These are phyloP conservation scores for Gigaspora rosea DNA, from an alignment of 192 early-diverging fungal species.

Conservation along the genomic window DNA sequence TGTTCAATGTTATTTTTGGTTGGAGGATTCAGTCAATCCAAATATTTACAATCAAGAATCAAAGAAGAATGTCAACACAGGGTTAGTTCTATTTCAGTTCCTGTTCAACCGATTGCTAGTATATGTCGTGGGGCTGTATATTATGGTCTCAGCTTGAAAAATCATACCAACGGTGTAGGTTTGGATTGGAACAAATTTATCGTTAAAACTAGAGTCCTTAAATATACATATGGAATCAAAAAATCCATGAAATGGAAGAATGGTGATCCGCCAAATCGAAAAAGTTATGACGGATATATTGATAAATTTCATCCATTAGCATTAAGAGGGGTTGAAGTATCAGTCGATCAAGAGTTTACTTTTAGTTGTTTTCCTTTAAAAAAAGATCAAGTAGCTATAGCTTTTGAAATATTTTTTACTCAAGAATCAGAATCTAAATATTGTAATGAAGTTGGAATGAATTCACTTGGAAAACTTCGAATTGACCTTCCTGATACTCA, in stretches of 20 bases:
- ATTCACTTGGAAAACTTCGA: slow-evolving; percentile 9
- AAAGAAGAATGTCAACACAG: slow-evolving; percentile 46
- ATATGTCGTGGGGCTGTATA: slow-evolving; percentile 53
- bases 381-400: background rate
- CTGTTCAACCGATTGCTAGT: slow-evolving; percentile 45
- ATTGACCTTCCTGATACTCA: background rate
- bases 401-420: slow-evolving; percentile 6
- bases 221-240: background rate
- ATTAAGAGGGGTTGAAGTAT: background rate
- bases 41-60: slow-evolving; percentile 53
- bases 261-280: too few relatives aligned
- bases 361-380: background rate
- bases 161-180: too few relatives aligned
- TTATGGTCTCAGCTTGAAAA: background rate
- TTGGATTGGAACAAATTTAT: background rate
- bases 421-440: background rate
- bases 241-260: too few relatives aligned
- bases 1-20: slow-evolving; percentile 51
- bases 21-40: slow-evolving; percentile 31
- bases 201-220: background rate
- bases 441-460: slow-evolving; percentile 12
- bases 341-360: background rate
- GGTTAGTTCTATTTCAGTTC: slow-evolving; percentile 48
- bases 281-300: background rate
- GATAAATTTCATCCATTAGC: background rate